Percentiles rank a stretch among this genome's conserved stretches.
These are phyloP conservation scores for Vachellia pachyceras DNA, from an alignment of 306 rosid species.

Conservation along the genomic window DNA sequence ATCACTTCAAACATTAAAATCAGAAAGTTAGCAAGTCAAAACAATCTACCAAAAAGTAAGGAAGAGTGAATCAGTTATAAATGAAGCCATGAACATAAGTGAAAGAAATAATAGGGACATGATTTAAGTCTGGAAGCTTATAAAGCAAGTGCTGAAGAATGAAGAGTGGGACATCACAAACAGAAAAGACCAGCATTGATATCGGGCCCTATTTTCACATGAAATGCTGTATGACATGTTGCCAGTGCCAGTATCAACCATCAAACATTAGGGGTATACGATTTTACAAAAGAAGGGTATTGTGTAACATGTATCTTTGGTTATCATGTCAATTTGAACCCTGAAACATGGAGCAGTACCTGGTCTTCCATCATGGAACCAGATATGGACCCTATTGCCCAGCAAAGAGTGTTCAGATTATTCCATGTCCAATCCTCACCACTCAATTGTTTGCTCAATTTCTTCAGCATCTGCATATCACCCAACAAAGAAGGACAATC, in stretches of 20 bases:
- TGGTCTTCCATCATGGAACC: slow-evolving; percentile 99
- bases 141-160: not conserved
- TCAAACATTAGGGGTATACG: too few species aligned
- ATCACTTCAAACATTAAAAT: not conserved
- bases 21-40: not conserved
- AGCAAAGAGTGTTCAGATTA: slow-evolving; percentile 93
- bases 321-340: not conserved
- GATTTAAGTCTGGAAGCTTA: not conserved
- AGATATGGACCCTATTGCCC: slow-evolving; percentile 99
- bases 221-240: not conserved
- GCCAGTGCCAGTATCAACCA: not conserved
- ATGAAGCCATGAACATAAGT: not conserved
- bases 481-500: slow-evolving; percentile 23
- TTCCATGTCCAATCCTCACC: slow-evolving; percentile 99
- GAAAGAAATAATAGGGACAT: not conserved
- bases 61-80: not conserved
- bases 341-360: slow-evolving; percentile 49
- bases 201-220: not conserved
- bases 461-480: slow-evolving; percentile 83
- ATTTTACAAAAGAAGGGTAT: not conserved
- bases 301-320: not conserved
- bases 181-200: not conserved
- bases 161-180: not conserved
- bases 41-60: not conserved
- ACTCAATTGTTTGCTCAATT: slow-evolving; percentile 86